These are phyloP conservation scores for Grammothele lineata DNA, from an alignment of 768 basidiomycete genomes.

Conservation along the genomic window DNA sequence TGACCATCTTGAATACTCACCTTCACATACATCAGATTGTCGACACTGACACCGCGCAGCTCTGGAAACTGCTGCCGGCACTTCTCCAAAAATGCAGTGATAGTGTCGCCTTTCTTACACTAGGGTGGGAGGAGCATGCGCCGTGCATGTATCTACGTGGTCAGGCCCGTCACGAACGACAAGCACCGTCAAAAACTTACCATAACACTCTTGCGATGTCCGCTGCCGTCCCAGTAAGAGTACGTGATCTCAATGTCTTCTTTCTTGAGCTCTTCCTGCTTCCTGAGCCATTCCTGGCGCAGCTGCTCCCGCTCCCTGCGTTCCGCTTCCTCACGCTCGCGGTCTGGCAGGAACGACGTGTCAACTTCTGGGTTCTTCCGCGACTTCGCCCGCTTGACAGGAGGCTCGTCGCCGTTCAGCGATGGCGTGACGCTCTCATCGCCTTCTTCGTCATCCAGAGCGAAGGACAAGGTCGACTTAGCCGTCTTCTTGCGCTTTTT, in stretches of 20 bases:
- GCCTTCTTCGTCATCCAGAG: slow-evolving; percentile 75
- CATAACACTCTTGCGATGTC: slow-evolving; percentile 87
- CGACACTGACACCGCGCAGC: slow-evolving; percentile 82
- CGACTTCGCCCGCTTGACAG: slow-evolving; percentile 70
- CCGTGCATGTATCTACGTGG: slow-evolving; percentile 20
- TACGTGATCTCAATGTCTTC: slow-evolving; percentile 90
- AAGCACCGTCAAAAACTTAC: slow-evolving; percentile 44
- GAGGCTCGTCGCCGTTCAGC: slow-evolving; percentile 36
- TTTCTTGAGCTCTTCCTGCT: slow-evolving; percentile 62
- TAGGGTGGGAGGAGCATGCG: slow-evolving; percentile 29
- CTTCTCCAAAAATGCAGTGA: slow-evolving; percentile 86
- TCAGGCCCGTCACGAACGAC: slow-evolving; percentile 8
- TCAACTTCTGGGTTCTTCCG: slow-evolving; percentile 96
- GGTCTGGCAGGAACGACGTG: slow-evolving; percentile 96
- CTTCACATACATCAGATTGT: slow-evolving; percentile 99
- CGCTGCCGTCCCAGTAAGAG: slow-evolving; percentile 98
- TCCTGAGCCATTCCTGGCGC: slow-evolving; percentile 81
- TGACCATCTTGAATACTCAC: slow-evolving; percentile 32
- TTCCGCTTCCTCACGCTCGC: slow-evolving; percentile 94
- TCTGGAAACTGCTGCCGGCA: slow-evolving; percentile 92
- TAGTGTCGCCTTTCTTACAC: slow-evolving; percentile 97
- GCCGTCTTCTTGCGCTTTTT: slow-evolving; percentile 93
- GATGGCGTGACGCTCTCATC: slow-evolving; percentile 36
- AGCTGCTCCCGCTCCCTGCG: slow-evolving; percentile 84
- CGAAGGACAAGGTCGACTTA: slow-evolving; percentile 90